Evolutionary conservation across 805 yeast genomes (phyloP).

Genomic region (Lipomyces sp.): DNA sequence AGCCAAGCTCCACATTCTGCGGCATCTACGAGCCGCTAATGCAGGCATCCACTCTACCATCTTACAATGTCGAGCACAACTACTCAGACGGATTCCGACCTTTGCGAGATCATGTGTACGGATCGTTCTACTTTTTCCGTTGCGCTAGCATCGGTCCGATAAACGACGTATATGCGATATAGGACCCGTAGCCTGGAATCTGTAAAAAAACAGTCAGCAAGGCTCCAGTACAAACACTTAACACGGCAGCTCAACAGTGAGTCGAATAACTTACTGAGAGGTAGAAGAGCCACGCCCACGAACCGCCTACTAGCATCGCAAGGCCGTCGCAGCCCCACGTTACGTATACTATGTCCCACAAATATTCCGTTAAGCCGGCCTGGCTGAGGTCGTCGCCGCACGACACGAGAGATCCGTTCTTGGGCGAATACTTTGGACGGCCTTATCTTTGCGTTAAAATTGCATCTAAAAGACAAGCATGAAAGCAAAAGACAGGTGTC

Average conservation of each 20-base stretch:
- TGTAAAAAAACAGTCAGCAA: not conserved
- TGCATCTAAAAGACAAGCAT: not conserved
- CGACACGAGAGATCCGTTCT: constrained; percentile 47
- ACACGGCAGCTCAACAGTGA: too few species aligned
- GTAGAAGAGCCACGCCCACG: constrained; percentile 58
- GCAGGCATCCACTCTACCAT: too few species aligned
- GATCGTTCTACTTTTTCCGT: constrained; percentile 1
- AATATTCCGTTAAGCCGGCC: constrained; percentile 65
- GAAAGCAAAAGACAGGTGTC: too few species aligned
- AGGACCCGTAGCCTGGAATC: constrained; percentile 23
- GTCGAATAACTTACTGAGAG: constrained; percentile 35
- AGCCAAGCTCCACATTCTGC: too few species aligned
- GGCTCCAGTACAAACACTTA: too few species aligned
- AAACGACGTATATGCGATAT: constrained; percentile 21
- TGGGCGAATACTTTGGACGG: constrained; percentile 50
- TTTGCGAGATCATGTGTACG: not conserved
- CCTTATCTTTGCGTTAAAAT: constrained; percentile 33
- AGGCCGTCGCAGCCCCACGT: constrained; percentile 58
- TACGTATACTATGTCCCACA: constrained; percentile 66
- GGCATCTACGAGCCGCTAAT: too few species aligned
- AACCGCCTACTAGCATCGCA: constrained; percentile 53
- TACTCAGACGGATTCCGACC: too few species aligned
- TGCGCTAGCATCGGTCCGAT: constrained; percentile 23
- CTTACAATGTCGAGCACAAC: too few species aligned
- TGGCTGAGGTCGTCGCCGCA: constrained; percentile 63